Percentiles rank a stretch among this genome's conserved stretches.
Evolutionary conservation across 108 stramenopile species (phyloP).

Genomic region (Skeletonema grethae): DNA sequence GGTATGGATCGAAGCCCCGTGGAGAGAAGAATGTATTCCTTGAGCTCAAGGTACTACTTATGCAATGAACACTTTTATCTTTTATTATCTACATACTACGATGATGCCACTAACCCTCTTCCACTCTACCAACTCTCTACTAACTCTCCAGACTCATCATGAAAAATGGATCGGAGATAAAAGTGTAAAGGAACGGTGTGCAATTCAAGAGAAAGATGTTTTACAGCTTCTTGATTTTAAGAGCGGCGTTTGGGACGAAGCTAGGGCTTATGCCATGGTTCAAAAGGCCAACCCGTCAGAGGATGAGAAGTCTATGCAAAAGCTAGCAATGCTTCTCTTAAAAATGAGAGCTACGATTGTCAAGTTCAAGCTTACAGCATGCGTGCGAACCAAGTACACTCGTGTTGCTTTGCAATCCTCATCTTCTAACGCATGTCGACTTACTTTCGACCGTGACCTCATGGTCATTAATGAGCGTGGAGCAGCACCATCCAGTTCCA

Average conservation of each 20-base stretch:
- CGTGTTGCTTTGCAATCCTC: slow-evolving; percentile 43
- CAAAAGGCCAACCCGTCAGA: slow-evolving; percentile 9
- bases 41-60: too few species aligned
- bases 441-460: slow-evolving; percentile 46
- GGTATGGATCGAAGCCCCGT: slow-evolving; percentile 47
- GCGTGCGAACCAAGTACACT: slow-evolving; percentile 38
- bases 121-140: too few species aligned
- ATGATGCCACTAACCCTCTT: too few species aligned
- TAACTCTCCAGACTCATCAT: slow-evolving; percentile 53
- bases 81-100: too few species aligned
- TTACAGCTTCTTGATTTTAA: neutral
- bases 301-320: slow-evolving; percentile 11
- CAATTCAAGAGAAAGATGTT: slow-evolving; percentile 24
- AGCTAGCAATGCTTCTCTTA: slow-evolving; percentile 20
- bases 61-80: too few species aligned
- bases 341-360: slow-evolving; percentile 25
- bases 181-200: slow-evolving; percentile 45
- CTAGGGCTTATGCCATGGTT: slow-evolving; percentile 14
- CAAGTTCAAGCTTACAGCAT: slow-evolving; percentile 35
- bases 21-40: slow-evolving; percentile 29
- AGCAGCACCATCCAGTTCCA: neutral
- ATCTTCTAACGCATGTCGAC: slow-evolving; percentile 25
- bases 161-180: slow-evolving; percentile 44
- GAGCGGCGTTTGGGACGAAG: slow-evolving; percentile 7
- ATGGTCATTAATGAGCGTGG: slow-evolving; percentile 35